phyloP scores from a whole-genome alignment of 345 rosid species.

The Arabidopsis thaliana region TAIR10.1 NC_003071.7:11421001-11421500 shows the following conservation, averaged over 20 bases:
- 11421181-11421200: constrained; percentile 79
- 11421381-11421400: constrained; percentile 66
- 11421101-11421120: constrained; percentile 75
- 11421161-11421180: constrained; percentile 79
- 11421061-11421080: constrained; percentile 14
- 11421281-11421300: constrained; percentile 7
- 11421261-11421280: constrained; percentile 10
- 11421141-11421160: constrained; percentile 79
- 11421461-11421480: not conserved
- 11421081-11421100: constrained; percentile 92
- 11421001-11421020: constrained; percentile 1
- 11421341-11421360: constrained; percentile 86
- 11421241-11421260: constrained; percentile 45
- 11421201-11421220: constrained; percentile 75
- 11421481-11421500: constrained; percentile 18
- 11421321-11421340: constrained; percentile 58
- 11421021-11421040: not conserved
- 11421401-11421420: constrained; percentile 66
- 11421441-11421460: constrained; percentile 79
- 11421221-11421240: constrained; percentile 93
- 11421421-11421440: constrained; percentile 87
- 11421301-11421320: constrained; percentile 20
- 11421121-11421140: constrained; percentile 99
- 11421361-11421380: constrained; percentile 80
- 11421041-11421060: constrained; percentile 1